Base-by-base conservation (phyloP, 1,284 basidiomycete species). In the Irpex rosettiformis region DNA sequence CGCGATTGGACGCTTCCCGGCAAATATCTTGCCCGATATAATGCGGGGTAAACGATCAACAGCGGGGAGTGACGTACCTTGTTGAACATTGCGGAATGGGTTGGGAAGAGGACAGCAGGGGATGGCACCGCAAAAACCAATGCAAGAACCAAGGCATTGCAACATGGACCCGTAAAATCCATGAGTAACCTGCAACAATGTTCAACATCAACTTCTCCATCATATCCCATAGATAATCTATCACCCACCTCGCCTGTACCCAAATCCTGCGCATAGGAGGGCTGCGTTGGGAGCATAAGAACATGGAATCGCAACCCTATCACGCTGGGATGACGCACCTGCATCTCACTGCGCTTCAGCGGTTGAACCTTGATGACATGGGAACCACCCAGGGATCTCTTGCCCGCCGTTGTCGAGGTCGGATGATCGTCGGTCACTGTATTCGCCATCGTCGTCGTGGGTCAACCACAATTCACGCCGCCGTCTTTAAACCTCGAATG, bases 221-320 rank as follows among this genome's bases (percentile, higher is more conserved):
- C n/a, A n/a, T n/a, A n/a, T n/a, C 22, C 40, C 21, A 4, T 13
- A n/a, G n/a, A 21, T 13, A 16, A 48, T 18, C n/a, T 8, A 42
- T 7, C 27, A 60, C 72, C 33, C 42, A 80, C 79, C 70, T 88
- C 84, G 22, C 77, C 76, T 16, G 84, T 80, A 52, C 93, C 93
- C 56, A 95, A 74, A 72, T 95, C 92, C 73, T 96, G 93, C 1
- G 94, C 86, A 71, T 96, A 96, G 0, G 91, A 93, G 4, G 89
- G 92, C 88, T 91, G 64, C 27, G 57, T 25, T 48, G 56, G 37
- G 8, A 63, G 13, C 10, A 13, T 25, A 13, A n/a, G 13, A 40
- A 53, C 24, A 55, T 55, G 43, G 56, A 11, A 61, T 55, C 56
- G 62, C 52, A 54, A 27, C 28, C 2, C 73, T 72, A 47, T 8